phyloP scores from a whole-genome alignment of 2,329 filamentous ascomycete genomes.

The Pyrenochaeta sp. region DNA sequence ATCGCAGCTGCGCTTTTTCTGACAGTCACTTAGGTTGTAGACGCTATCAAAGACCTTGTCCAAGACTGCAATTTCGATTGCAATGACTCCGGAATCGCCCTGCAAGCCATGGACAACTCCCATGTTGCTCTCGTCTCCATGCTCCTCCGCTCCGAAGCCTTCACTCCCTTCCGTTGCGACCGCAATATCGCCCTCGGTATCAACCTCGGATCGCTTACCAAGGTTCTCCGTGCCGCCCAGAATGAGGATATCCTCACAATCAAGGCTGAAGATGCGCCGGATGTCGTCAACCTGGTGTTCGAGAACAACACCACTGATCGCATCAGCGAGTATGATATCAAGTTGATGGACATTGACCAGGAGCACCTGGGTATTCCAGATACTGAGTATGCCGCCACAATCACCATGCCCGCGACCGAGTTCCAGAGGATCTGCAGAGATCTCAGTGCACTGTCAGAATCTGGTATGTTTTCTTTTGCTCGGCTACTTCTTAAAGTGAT shows the following conservation, averaged over 20 bases:
- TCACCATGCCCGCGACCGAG: conserved; percentile 85
- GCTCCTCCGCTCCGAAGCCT: conserved; percentile 95
- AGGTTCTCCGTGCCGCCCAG: conserved; percentile 93
- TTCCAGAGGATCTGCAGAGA: conserved; percentile 96
- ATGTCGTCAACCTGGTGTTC: conserved; percentile 94
- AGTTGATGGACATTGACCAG: conserved; percentile 99
- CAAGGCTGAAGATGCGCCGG: conserved; percentile 96
- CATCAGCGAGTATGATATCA: conserved; percentile 98
- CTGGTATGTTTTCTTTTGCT: conserved; percentile 67
- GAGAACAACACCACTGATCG: conserved; percentile 89
- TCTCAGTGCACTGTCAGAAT: conserved; percentile 90
- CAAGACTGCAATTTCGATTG: conserved; percentile 99
- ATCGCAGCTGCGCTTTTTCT: not conserved
- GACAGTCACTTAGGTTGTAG: conserved; percentile 74
- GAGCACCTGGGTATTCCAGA: conserved; percentile 98
- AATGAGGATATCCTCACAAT: conserved; percentile 94
- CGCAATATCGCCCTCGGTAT: conserved; percentile 98
- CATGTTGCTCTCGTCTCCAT: conserved; percentile 99
- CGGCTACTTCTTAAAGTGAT: no score
- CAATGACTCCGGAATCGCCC: conserved; percentile 98
- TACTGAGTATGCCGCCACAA: conserved; percentile 95
- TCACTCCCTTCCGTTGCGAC: conserved; percentile 96
- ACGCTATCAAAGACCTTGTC: conserved; percentile 98
- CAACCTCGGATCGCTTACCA: conserved; percentile 95
- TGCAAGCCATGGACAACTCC: conserved; percentile 99